These are phyloP conservation scores for Talaromyces liani DNA, from an alignment of 495 filamentous ascomycete species.

Conservation along the genomic window DNA sequence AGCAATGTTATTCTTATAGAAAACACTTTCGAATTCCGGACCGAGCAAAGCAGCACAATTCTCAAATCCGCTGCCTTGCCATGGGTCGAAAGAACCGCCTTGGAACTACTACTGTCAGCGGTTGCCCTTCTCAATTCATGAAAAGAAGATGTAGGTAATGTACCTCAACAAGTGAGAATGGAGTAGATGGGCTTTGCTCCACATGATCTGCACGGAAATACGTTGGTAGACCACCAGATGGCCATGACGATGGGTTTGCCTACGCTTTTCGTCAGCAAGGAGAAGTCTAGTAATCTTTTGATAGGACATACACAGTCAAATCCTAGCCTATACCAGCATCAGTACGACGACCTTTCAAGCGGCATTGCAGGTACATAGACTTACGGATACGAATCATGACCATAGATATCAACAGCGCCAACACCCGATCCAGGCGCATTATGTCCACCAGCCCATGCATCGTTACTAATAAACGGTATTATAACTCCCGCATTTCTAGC, in stretches of 20 bases:
- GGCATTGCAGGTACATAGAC: neutral
- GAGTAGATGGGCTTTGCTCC: slow-evolving; percentile 54
- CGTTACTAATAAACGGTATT: slow-evolving; percentile 71
- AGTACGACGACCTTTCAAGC: neutral
- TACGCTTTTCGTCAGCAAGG: slow-evolving; percentile 11
- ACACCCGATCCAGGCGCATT: slow-evolving; percentile 58
- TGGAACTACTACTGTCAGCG: slow-evolving; percentile 46
- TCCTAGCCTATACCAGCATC: slow-evolving; percentile 36
- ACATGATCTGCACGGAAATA: slow-evolving; percentile 41
- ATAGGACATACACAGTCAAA: slow-evolving; percentile 42
- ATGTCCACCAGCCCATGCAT: slow-evolving; percentile 50
- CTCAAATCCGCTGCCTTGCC: slow-evolving; percentile 62
- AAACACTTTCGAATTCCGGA: slow-evolving; percentile 66
- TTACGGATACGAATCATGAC: slow-evolving; percentile 63
- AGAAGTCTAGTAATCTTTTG: neutral
- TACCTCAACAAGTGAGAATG: slow-evolving; percentile 60
- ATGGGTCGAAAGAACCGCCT: slow-evolving; percentile 69
- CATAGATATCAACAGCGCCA: slow-evolving; percentile 70
- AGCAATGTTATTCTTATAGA: slow-evolving; percentile 72
- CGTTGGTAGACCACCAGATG: slow-evolving; percentile 36
- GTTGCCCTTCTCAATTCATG: neutral
- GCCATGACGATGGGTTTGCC: slow-evolving; percentile 44
- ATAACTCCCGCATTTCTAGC: slow-evolving; percentile 61
- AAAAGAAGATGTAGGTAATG: slow-evolving; percentile 1
- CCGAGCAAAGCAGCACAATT: slow-evolving; percentile 58